Conservation (phyloP, 768 basidiomycete genomes). For the Xerocomellus chrysenteron region DNA sequence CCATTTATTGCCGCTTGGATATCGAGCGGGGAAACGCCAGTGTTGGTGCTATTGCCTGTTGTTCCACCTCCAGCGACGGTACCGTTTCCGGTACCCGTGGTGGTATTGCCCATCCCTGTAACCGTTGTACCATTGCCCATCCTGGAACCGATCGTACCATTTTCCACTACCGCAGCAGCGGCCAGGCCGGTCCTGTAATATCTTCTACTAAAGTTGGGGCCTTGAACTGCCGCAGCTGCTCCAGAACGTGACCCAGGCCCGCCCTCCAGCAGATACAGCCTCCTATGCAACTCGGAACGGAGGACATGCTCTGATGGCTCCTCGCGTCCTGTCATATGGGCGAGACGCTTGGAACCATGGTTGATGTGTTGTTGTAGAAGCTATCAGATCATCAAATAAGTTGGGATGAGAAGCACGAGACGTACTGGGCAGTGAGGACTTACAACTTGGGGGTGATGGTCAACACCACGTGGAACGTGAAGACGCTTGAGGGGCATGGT, state of each 20-base stretch:
- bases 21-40: constrained; percentile 37
- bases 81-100: constrained; percentile 4
- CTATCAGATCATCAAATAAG: constrained; percentile 34
- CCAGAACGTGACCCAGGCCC: constrained; percentile 16
- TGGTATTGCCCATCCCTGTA: constrained; percentile 1
- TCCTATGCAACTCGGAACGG: constrained; percentile 42
- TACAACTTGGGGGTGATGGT: constrained; percentile 45
- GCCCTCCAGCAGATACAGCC: constrained; percentile 38
- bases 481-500: constrained; percentile 44
- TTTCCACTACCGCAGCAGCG: neutral
- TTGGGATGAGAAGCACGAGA: neutral
- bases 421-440: constrained; percentile 14
- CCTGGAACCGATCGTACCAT: neutral
- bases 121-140: constrained; percentile 1
- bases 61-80: constrained; percentile 12
- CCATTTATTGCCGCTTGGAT: constrained; percentile 35
- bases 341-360: constrained; percentile 59
- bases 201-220: constrained; percentile 9
- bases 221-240: neutral
- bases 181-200: constrained; percentile 10
- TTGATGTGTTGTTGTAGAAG: constrained; percentile 70
- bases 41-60: constrained; percentile 14
- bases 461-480: constrained; percentile 25
- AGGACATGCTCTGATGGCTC: constrained; percentile 51
- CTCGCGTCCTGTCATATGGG: constrained; percentile 63